phyloP scores from a whole-genome alignment of 2,329 filamentous ascomycete genomes.

The Neofusicoccum cordaticola region DNA sequence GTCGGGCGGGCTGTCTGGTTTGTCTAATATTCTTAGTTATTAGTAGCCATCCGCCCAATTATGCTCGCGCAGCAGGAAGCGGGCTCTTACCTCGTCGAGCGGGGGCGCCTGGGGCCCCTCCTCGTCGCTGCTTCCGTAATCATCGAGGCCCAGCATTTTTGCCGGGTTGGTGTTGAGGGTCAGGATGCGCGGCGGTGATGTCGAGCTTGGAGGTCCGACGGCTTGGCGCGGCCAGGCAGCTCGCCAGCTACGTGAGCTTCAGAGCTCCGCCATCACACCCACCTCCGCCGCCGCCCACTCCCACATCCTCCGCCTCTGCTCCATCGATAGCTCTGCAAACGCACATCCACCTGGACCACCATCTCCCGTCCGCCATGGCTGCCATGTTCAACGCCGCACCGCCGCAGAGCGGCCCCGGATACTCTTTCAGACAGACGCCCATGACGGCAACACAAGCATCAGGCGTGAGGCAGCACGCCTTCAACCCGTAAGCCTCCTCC shows the following conservation, averaged over 20 bases:
- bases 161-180: neutral
- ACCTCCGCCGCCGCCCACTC: neutral
- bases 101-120: constrained; percentile 32
- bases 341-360: neutral
- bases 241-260: constrained; percentile 18
- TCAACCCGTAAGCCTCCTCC: constrained; percentile 73
- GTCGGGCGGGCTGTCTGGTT: neutral
- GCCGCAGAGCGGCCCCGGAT: constrained; percentile 54
- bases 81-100: constrained; percentile 38
- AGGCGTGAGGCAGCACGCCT: constrained; percentile 68
- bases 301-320: neutral
- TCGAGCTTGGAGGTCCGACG: constrained; percentile 4
- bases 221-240: constrained; percentile 19
- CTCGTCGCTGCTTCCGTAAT: constrained; percentile 48
- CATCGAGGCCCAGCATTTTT: constrained; percentile 42
- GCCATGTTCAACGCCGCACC: constrained; percentile 52
- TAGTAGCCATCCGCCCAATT: constrained; percentile 48
- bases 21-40: constrained; percentile 28
- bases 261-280: constrained; percentile 14
- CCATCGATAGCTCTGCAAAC: neutral
- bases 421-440: constrained; percentile 58
- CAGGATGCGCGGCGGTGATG: constrained; percentile 3
- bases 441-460: constrained; percentile 38
- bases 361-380: constrained; percentile 45
- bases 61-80: constrained; percentile 20